Conservation (phyloP, 176 grass and related monocot genomes). For the Oryza coarctata region DNA sequence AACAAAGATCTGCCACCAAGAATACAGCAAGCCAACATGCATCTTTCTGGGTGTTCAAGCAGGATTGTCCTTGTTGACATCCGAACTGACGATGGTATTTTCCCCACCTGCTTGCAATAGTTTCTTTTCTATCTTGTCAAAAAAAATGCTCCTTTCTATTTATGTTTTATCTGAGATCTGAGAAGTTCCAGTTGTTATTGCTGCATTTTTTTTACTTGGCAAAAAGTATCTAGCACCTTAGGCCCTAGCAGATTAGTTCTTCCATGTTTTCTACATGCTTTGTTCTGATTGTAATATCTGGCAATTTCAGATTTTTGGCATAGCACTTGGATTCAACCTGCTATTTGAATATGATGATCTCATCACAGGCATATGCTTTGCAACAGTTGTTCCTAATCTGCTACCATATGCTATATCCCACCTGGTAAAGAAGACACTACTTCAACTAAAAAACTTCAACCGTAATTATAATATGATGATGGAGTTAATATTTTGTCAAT, state of each 20-base stretch:
- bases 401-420: constrained; percentile 62
- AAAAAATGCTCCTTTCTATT: not conserved
- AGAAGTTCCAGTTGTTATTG: not conserved
- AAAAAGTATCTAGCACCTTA: not conserved
- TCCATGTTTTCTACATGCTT: constrained; percentile 13
- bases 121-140: not conserved
- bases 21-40: constrained; percentile 78
- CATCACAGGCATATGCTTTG: constrained; percentile 66
- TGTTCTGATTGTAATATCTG: constrained; percentile 29
- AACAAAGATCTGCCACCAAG: constrained; percentile 76
- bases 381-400: constrained; percentile 62
- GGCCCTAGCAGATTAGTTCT: not conserved
- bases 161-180: constrained; percentile 31
- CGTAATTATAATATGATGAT: constrained; percentile 1
- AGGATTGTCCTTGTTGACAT: constrained; percentile 77
- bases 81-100: constrained; percentile 82
- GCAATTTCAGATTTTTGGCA: constrained; percentile 90
- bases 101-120: constrained; percentile 3
- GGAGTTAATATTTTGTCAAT: constrained; percentile 36
- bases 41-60: constrained; percentile 77
- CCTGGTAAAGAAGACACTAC: constrained; percentile 54
- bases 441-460: constrained; percentile 12
- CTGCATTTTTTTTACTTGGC: not conserved
- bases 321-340: constrained; percentile 86
- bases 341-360: constrained; percentile 72